Evolutionary conservation across 768 basidiomycete species (phyloP).

Genomic region (Pisolithus sp.): DNA sequence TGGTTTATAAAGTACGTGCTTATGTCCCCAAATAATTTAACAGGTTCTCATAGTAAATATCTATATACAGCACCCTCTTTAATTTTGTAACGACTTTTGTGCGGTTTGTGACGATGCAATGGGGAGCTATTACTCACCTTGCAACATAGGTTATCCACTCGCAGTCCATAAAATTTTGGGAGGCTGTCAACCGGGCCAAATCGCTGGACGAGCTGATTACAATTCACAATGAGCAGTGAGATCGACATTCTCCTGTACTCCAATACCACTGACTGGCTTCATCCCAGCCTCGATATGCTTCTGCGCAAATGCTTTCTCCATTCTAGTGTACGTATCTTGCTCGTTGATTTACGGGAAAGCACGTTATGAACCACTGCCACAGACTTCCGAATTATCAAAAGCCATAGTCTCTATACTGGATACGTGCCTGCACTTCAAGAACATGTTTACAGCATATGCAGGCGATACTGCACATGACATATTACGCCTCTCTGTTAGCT

Average conservation of each 20-base stretch:
- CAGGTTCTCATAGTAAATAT: constrained; percentile 1
- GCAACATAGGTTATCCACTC: constrained; percentile 56
- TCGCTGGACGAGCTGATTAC: constrained; percentile 75
- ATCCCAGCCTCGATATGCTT: constrained; percentile 51
- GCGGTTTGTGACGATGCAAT: constrained; percentile 13
- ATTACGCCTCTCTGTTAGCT: constrained; percentile 42
- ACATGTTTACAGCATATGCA: constrained; percentile 53
- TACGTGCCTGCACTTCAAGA: constrained; percentile 65
- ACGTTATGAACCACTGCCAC: neutral
- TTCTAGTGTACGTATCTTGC: constrained; percentile 39
- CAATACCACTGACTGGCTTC: neutral
- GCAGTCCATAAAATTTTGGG: constrained; percentile 55
- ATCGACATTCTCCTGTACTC: constrained; percentile 3
- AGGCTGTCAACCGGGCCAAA: constrained; percentile 42
- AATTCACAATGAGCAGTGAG: constrained; percentile 66
- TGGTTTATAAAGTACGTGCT: constrained; percentile 83
- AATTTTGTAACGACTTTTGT: constrained; percentile 74
- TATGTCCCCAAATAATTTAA: neutral
- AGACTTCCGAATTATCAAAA: constrained; percentile 62
- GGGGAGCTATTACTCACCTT: neutral
- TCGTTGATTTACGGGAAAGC: neutral
- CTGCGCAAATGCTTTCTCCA: constrained; percentile 59
- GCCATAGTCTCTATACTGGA: constrained; percentile 67
- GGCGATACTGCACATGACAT: constrained; percentile 58
- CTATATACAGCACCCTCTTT: constrained; percentile 45